Evolutionary conservation across 2,329 filamentous ascomycete genomes (phyloP).

Genomic region (Dryadomyces quercus-mongolicae): DNA sequence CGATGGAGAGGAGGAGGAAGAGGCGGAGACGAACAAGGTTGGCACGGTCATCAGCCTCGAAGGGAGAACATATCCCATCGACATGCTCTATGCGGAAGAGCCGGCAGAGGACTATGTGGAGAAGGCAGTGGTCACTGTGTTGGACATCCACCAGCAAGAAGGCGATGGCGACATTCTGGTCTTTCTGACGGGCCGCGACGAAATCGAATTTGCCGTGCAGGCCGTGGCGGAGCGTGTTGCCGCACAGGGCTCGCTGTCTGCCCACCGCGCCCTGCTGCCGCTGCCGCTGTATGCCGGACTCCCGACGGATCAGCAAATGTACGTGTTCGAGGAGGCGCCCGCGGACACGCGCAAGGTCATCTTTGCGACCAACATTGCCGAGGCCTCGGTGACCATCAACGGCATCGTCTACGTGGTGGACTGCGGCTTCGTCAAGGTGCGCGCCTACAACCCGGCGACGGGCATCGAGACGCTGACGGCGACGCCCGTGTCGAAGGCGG

Average conservation of each 20-base stretch:
- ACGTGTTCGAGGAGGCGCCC: constrained; percentile 76
- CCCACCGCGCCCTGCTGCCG: constrained; percentile 42
- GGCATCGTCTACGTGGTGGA: constrained; percentile 88
- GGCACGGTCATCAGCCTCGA: constrained; percentile 70
- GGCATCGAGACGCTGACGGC: constrained; percentile 81
- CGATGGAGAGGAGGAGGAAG: constrained; percentile 16
- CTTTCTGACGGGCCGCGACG: constrained; percentile 85
- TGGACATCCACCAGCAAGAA: constrained; percentile 78
- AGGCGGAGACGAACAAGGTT: constrained; percentile 19
- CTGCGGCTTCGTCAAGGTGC: constrained; percentile 79
- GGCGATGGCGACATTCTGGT: constrained; percentile 76
- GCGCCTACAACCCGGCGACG: constrained; percentile 71
- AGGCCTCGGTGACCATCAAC: constrained; percentile 89
- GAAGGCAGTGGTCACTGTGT: constrained; percentile 66
- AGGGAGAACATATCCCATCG: constrained; percentile 79
- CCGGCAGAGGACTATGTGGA: constrained; percentile 82
- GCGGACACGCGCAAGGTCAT: constrained; percentile 83
- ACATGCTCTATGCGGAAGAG: constrained; percentile 66
- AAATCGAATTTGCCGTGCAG: constrained; percentile 77
- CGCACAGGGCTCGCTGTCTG: constrained; percentile 39
- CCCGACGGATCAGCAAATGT: constrained; percentile 85
- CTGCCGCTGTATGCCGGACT: constrained; percentile 84
- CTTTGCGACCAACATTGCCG: constrained; percentile 89
- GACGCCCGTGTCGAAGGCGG: constrained; percentile 76
- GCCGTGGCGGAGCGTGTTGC: constrained; percentile 61